Conservation (phyloP, 2,329 filamentous ascomycete species). For the Ophiostoma perfectum region DNA sequence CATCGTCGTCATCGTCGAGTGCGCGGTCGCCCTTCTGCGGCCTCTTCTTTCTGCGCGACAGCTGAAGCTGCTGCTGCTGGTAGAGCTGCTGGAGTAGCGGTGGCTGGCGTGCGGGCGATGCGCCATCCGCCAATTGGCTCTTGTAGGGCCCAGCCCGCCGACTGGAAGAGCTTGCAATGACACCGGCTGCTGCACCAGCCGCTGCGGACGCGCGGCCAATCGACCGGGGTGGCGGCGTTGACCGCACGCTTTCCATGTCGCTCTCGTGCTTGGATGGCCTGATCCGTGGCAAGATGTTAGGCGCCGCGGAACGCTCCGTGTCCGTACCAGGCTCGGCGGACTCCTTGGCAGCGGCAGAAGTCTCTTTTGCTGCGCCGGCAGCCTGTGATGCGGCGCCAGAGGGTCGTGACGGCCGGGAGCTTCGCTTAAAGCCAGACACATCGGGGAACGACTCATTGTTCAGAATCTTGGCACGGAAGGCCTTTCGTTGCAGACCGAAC, state of each 20-base stretch:
- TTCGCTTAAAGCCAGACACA: slow-evolving; percentile 54
- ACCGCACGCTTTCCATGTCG: slow-evolving; percentile 48
- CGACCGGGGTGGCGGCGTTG: slow-evolving; percentile 46
- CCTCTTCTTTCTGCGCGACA: slow-evolving; percentile 14
- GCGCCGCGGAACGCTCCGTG: slow-evolving; percentile 48
- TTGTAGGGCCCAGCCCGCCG: slow-evolving; percentile 51
- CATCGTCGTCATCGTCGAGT: slow-evolving; percentile 23
- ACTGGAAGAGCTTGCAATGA: slow-evolving; percentile 39
- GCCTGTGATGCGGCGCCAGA: slow-evolving; percentile 23
- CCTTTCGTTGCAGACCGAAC: slow-evolving; percentile 68
- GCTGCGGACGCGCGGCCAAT: slow-evolving; percentile 36
- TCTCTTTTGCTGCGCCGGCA: slow-evolving; percentile 27
- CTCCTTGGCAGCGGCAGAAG: slow-evolving; percentile 25
- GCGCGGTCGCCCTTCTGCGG: slow-evolving; percentile 10
- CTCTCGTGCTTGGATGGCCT: slow-evolving; percentile 58
- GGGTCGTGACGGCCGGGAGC: slow-evolving; percentile 36
- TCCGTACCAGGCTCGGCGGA: slow-evolving; percentile 32
- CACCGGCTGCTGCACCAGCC: slow-evolving; percentile 39
- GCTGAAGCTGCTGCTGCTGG: slow-evolving; percentile 30
- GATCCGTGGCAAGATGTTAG: slow-evolving; percentile 55
- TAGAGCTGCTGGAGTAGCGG: slow-evolving; percentile 26
- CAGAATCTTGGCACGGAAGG: slow-evolving; percentile 67
- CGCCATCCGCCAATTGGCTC: slow-evolving; percentile 56
- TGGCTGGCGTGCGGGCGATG: slow-evolving; percentile 50
- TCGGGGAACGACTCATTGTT: slow-evolving; percentile 67